Conservation (phyloP, 2,329 filamentous ascomycete genomes). For the Dothistroma septosporum region DNA sequence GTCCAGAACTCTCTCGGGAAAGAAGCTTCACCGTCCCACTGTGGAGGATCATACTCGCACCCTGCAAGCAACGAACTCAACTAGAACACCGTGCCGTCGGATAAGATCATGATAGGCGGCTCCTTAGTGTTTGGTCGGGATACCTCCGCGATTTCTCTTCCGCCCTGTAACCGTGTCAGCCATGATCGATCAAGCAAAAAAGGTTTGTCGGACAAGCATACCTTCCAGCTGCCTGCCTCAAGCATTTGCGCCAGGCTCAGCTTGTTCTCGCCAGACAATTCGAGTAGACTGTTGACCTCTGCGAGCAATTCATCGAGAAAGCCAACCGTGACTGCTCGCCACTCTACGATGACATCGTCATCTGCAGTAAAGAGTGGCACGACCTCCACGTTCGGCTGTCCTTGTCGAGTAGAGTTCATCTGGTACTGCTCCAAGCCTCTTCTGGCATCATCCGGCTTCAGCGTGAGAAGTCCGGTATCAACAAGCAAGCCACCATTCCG, state of each 20-base stretch:
- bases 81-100: constrained; percentile 93
- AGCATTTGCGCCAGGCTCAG: constrained; percentile 82
- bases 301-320: constrained; percentile 67
- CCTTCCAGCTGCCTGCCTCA: constrained; percentile 98
- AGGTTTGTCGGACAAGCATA: constrained; percentile 42
- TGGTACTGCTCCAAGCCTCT: constrained; percentile 67
- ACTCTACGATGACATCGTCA: constrained; percentile 76
- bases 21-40: constrained; percentile 9
- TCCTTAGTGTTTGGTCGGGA: constrained; percentile 94
- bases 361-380: constrained; percentile 68
- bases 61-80: constrained; percentile 27
- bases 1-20: constrained; percentile 10
- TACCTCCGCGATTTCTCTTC: constrained; percentile 91
- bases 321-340: constrained; percentile 70
- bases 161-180: constrained; percentile 57
- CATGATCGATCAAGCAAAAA: neutral
- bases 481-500: constrained; percentile 86
- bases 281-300: constrained; percentile 65
- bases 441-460: constrained; percentile 66
- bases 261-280: constrained; percentile 63
- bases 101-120: constrained; percentile 91
- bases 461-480: constrained; percentile 72
- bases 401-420: constrained; percentile 67
- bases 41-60: constrained; percentile 25
- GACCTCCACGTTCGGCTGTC: constrained; percentile 67